phyloP scores from a whole-genome alignment of 305 asterid species.

The Rubia peregrina region DNA sequence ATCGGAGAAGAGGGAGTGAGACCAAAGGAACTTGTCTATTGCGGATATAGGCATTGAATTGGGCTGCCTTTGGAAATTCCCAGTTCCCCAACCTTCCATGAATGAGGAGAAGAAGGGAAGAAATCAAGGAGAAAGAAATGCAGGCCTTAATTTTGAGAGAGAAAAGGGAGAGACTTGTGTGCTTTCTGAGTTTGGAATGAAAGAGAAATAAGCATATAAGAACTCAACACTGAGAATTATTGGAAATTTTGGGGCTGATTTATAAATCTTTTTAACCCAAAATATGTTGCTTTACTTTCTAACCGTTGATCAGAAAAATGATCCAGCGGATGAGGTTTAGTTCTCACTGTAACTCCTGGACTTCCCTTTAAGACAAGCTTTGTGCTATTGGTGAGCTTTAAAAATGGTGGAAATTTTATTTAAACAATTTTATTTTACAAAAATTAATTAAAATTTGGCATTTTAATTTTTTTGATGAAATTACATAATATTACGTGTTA shows the following conservation, averaged over 20 bases:
- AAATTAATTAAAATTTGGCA: not conserved
- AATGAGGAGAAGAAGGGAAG: not conserved
- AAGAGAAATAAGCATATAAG: not conserved
- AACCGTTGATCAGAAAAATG: not conserved
- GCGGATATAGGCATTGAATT: not conserved
- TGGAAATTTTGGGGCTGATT: not conserved
- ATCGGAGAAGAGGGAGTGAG: not conserved
- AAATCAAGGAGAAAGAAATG: not conserved
- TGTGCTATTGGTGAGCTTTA: not conserved
- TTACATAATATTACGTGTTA: not conserved
- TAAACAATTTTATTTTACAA: too few species aligned
- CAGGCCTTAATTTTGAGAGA: not conserved
- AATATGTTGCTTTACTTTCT: not conserved
- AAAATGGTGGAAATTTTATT: not conserved
- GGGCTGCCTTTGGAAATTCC: not conserved
- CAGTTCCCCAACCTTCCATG: conserved; percentile 7
- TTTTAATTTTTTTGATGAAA: not conserved
- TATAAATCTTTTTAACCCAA: not conserved
- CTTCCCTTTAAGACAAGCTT: conserved; percentile 1
- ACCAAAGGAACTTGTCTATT: not conserved
- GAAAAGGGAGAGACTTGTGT: not conserved
- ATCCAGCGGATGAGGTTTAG: conserved; percentile 3
- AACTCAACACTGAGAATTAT: not conserved
- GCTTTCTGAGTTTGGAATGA: not conserved
- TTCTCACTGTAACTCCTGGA: not conserved